Evolutionary conservation across 2,329 filamentous ascomycete species (phyloP).

Genomic region (Exserohilum rostratum): DNA sequence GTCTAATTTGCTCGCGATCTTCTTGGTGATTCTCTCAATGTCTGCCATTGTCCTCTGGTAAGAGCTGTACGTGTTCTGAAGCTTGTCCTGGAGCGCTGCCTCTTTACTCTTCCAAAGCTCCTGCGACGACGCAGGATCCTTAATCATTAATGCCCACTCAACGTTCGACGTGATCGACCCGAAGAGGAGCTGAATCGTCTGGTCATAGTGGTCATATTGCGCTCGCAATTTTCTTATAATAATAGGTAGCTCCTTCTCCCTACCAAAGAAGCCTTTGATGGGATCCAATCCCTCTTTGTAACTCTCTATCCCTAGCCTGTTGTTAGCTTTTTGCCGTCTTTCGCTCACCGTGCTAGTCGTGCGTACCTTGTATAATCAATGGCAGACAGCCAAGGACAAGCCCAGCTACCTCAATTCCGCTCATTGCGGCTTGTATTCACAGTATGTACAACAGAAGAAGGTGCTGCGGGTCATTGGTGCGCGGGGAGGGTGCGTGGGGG

Average conservation of each 20-base stretch:
- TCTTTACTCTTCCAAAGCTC: conserved; percentile 42
- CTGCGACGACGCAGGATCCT: conserved; percentile 35
- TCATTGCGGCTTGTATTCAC: conserved; percentile 26
- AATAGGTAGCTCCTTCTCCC: conserved; percentile 44
- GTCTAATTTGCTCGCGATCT: conserved; percentile 47
- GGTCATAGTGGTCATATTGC: conserved; percentile 46
- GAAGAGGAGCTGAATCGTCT: conserved; percentile 45
- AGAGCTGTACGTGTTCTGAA: conserved; percentile 43
- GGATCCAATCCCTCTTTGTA: conserved; percentile 51
- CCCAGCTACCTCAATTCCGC: conserved; percentile 41
- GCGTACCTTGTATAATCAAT: conserved; percentile 43
- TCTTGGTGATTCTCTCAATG: conserved; percentile 43
- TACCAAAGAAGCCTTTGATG: conserved; percentile 46
- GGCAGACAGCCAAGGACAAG: conserved; percentile 48
- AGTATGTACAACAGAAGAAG: not conserved
- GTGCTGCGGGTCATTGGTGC: conserved; percentile 11
- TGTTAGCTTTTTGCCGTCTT: not conserved
- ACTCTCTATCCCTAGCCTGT: conserved; percentile 36
- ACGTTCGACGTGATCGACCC: conserved; percentile 45
- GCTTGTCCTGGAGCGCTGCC: conserved; percentile 39
- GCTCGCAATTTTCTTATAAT: conserved; percentile 46
- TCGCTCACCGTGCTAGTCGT: conserved; percentile 2
- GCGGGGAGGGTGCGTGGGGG: conserved; percentile 12
- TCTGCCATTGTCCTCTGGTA: conserved; percentile 46
- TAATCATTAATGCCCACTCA: conserved; percentile 45